Evolutionary conservation across 352 stramenopile species (phyloP), one percentile per base, ranked within the genome.

Genomic region (Phytophthora pistaciae): DNA sequence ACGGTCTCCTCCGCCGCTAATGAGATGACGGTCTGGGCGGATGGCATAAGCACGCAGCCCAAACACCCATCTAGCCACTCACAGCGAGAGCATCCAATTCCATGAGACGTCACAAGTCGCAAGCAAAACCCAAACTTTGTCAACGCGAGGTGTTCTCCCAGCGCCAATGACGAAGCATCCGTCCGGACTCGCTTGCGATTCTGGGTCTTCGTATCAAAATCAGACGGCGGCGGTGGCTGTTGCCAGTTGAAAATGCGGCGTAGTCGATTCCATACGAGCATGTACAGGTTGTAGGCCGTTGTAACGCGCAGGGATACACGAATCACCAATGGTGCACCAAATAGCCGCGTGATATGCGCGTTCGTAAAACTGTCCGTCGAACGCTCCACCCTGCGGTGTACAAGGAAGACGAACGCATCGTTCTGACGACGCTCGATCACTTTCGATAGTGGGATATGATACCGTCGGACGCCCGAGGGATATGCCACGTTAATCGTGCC

Each of bases 51-150:
- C 53, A 96, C 57, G 50, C 92, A 98, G 5, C 92, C 92, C 9
- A 95, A 80, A 62, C 92, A 98, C 3, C 88, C 89, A 66, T 94
- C 80, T 1, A 97, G 72, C 92, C 92, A 98, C 44, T 95, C 87
- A 60, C 91, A 98, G n/a, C 87, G 80, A 49, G 89, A 95, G 53
- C 92, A 98, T 20, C 89, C 88, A n/a, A 86, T 80, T 13, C 91
- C 91, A 68, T 91, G 80, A 21, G 83, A 90, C 3, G 89, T 96
- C 21, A 96, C 90, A 76, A 93, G 78, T 0, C 90, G 84, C 18
- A 97, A 75, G 36, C 87, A 94, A 74, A 97, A 97, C 0, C 91
- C 91, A 76, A 95, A 96, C 60, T 85, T 85, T 33, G 86, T 92
- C 42, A 84, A 54, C 2, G 72, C 14, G 20, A 95, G 75, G 66